Conservation (phyloP, 208 protist species). For the Leishmania gerbilli region DNA sequence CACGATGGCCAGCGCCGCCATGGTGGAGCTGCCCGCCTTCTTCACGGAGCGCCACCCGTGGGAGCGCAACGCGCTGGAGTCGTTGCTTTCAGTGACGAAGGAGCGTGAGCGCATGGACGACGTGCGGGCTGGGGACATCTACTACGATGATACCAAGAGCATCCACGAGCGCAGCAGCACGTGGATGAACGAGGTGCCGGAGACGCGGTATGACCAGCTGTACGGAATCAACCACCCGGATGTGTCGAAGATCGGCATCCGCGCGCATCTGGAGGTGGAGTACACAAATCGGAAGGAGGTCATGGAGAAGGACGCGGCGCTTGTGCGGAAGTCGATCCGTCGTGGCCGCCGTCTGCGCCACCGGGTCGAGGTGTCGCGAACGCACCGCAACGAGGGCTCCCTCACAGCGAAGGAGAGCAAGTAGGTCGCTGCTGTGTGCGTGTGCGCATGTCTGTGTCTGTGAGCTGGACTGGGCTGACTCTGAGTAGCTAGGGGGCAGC, state of each 20-base stretch:
- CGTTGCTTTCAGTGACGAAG: conserved; percentile 51
- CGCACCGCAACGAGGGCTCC: conserved; percentile 75
- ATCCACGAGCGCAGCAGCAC: conserved; percentile 80
- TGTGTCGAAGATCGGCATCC: conserved; percentile 86
- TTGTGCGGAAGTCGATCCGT: conserved; percentile 71
- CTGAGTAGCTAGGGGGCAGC: neutral
- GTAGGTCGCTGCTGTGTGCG: conserved; percentile 1
- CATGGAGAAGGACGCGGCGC: conserved; percentile 73
- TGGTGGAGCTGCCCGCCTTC: conserved; percentile 73
- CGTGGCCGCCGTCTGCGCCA: conserved; percentile 77
- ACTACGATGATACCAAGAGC: conserved; percentile 63
- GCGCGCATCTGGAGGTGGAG: conserved; percentile 78
- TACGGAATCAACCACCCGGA: conserved; percentile 86
- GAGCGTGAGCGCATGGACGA: conserved; percentile 71
- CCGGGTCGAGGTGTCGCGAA: conserved; percentile 66
- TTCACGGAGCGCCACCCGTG: conserved; percentile 77
- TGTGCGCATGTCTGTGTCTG: neutral
- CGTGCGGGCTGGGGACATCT: conserved; percentile 84
- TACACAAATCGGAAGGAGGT: conserved; percentile 83
- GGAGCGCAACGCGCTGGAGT: conserved; percentile 73
- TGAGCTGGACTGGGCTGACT: neutral
- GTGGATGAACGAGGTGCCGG: conserved; percentile 88
- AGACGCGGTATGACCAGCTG: conserved; percentile 91
- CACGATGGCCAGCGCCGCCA: conserved; percentile 51
- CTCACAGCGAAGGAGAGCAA: conserved; percentile 26